A percentile compares a stretch with the other conserved stretches of the same genome.
Evolutionary conservation across 2,329 filamentous ascomycete genomes (phyloP).

Genomic region (Malbranchea zuffiana): DNA sequence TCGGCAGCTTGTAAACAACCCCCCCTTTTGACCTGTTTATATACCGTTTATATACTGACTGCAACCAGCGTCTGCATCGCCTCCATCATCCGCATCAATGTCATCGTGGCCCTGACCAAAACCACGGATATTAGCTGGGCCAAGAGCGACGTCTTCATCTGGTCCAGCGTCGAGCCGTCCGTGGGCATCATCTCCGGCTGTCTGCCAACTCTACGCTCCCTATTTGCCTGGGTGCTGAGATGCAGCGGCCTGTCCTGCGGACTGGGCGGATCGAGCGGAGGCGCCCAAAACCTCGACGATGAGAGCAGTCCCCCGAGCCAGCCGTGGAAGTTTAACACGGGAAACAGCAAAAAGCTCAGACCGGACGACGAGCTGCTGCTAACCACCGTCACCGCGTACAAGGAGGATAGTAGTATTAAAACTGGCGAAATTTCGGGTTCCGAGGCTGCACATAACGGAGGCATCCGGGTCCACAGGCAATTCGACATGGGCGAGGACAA

Average conservation of each 20-base stretch:
- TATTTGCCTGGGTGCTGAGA: constrained; percentile 14
- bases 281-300: background rate
- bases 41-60: constrained; percentile 1
- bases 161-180: constrained; percentile 27
- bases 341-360: background rate
- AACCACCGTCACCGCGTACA: background rate
- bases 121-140: constrained; percentile 30
- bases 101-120: constrained; percentile 31
- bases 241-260: background rate
- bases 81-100: constrained; percentile 34
- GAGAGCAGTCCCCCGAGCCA: background rate
- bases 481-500: background rate
- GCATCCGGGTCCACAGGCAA: background rate
- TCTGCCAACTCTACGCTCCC: constrained; percentile 25
- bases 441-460: too few relatives aligned
- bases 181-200: constrained; percentile 29
- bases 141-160: constrained; percentile 23
- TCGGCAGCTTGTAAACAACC: constrained; percentile 27
- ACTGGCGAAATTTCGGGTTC: background rate
- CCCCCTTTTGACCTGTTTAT: background rate
- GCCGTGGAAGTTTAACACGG: background rate
- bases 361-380: constrained; percentile 2
- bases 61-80: constrained; percentile 27
- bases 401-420: background rate
- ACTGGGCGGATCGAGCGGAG: background rate